Percentiles rank a stretch among this genome's conserved stretches.
phyloP scores from a whole-genome alignment of 2,329 filamentous ascomycete genomes.

The Cercospora sp. region DNA sequence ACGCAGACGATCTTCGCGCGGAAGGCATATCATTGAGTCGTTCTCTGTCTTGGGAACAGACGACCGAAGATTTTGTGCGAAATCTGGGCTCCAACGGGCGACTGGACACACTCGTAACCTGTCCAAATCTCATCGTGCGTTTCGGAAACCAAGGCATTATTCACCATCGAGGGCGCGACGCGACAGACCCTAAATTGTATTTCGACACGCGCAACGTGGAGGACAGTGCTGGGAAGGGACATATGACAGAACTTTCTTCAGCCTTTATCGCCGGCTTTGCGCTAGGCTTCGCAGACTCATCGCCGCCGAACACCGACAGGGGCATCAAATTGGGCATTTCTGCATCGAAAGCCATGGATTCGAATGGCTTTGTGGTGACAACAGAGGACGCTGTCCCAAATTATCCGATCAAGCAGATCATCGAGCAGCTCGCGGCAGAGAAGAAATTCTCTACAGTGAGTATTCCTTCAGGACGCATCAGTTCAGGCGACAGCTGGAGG shows the following conservation, averaged over 20 bases:
- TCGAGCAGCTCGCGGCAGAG: conserved; percentile 29
- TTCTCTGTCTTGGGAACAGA: conserved; percentile 38
- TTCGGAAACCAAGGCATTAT: conserved; percentile 39
- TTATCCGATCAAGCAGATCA: conserved; percentile 33
- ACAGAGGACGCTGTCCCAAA: conserved; percentile 30
- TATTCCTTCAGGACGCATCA: conserved; percentile 37
- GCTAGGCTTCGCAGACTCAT: conserved; percentile 36
- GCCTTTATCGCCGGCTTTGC: conserved; percentile 39
- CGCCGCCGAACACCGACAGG: conserved; percentile 33
- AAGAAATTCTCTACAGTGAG: conserved; percentile 32
- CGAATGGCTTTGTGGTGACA: conserved; percentile 32
- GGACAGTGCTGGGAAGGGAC: conserved; percentile 17
- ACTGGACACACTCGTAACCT: conserved; percentile 39
- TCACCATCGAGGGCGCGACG: conserved; percentile 39
- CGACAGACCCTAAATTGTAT: conserved; percentile 38
- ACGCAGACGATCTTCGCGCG: conserved; percentile 39
- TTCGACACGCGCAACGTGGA: conserved; percentile 36
- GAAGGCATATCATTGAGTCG: conserved; percentile 38
- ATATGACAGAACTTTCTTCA: conserved; percentile 33
- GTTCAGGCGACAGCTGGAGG: conserved; percentile 39
- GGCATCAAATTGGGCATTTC: conserved; percentile 36
- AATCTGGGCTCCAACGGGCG: conserved; percentile 39
- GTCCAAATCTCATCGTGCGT: conserved; percentile 39
- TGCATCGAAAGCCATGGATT: conserved; percentile 31
- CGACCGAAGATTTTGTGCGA: conserved; percentile 39